phyloP scores from a whole-genome alignment of 352 stramenopile genomes.

The Pythium volutum region DNA sequence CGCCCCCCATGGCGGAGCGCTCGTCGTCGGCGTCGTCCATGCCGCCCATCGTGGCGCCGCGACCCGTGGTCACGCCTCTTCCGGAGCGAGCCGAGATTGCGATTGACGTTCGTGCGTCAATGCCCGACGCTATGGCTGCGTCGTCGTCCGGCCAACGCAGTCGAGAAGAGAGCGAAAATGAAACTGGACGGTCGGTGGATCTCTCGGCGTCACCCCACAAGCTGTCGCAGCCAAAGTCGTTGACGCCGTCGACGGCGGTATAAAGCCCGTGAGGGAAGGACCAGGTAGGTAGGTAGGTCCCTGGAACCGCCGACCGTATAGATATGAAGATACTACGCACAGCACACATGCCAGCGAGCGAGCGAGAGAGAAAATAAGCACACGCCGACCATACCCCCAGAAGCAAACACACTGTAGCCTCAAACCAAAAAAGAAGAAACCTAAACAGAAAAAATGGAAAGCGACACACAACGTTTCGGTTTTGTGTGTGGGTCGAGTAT shows the following conservation, averaged over 20 bases:
- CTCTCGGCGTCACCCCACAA: constrained; percentile 33
- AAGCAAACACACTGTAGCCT: background rate
- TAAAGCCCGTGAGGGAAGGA: constrained; percentile 26
- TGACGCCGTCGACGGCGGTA: constrained; percentile 59
- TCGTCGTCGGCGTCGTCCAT: background rate
- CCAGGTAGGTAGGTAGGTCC: background rate
- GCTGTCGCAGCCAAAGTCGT: constrained; percentile 43
- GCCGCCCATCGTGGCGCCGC: constrained; percentile 11
- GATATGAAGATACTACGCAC: constrained; percentile 18
- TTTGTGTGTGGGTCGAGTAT: background rate
- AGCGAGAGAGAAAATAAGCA: background rate
- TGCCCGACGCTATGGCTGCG: background rate
- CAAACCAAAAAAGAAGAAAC: background rate
- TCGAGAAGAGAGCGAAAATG: constrained; percentile 5
- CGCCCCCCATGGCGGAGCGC: constrained; percentile 10
- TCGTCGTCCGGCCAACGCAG: background rate
- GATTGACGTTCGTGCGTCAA: constrained; percentile 40
- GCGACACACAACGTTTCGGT: background rate
- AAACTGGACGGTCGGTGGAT: constrained; percentile 26
- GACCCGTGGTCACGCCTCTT: constrained; percentile 1
- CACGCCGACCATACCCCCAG: background rate
- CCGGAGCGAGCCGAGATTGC: constrained; percentile 24
- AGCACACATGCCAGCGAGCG: background rate
- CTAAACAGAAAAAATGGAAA: background rate
- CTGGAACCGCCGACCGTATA: constrained; percentile 1